These are phyloP conservation scores for Neurospora sp. DNA, from an alignment of 2,329 filamentous ascomycete species.

Conservation along the genomic window DNA sequence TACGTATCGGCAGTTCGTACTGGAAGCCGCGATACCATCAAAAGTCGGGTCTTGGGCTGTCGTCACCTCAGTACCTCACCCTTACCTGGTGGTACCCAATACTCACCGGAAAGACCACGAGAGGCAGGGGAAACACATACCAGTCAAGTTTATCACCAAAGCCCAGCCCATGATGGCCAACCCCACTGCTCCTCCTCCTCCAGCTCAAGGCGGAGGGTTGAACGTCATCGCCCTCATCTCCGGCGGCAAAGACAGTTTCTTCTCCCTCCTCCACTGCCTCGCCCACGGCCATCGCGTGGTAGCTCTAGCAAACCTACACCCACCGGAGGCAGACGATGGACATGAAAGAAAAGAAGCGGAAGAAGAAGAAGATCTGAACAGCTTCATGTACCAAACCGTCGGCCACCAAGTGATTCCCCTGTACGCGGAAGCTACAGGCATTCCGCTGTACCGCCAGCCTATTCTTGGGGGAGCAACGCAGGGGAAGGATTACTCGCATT, in stretches of 20 bases:
- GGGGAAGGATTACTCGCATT: slow-evolving; percentile 55
- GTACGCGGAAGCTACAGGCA: slow-evolving; percentile 66
- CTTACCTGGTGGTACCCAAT: not conserved
- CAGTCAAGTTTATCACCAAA: not conserved
- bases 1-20: not conserved
- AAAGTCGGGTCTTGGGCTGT: not conserved
- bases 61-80: not conserved
- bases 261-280: slow-evolving; percentile 81
- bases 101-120: not conserved
- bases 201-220: slow-evolving; percentile 36
- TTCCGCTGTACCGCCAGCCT: slow-evolving; percentile 74
- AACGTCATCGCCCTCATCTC: slow-evolving; percentile 90
- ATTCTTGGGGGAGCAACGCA: slow-evolving; percentile 66
- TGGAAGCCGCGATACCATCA: not conserved
- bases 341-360: slow-evolving; percentile 22
- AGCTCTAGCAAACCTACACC: slow-evolving; percentile 82
- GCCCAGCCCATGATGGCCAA: not conserved
- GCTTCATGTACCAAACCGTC: slow-evolving; percentile 99
- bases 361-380: slow-evolving; percentile 63
- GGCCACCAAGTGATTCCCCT: slow-evolving; percentile 80
- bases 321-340: slow-evolving; percentile 21
- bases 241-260: slow-evolving; percentile 95
- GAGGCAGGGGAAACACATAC: not conserved
- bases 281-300: slow-evolving; percentile 77
- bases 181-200: not conserved